phyloP scores from a whole-genome alignment of 1,284 basidiomycete species.

The Sphagnurus paluster region DNA sequence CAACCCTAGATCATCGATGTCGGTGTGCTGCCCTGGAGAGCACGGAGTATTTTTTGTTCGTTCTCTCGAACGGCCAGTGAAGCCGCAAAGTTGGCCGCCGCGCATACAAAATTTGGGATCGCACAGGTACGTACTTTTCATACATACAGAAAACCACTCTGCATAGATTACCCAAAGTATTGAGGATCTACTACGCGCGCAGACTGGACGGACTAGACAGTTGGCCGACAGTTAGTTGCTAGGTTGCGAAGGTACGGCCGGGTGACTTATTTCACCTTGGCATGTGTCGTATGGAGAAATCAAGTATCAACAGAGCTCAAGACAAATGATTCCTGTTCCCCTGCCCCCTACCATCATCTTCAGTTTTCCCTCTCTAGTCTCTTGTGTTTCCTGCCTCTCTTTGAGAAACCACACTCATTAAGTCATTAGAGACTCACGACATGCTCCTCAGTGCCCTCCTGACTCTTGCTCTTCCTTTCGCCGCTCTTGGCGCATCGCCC shows the following conservation, averaged over 20 bases:
- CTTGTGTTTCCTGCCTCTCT: constrained; percentile 9
- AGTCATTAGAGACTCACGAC: constrained; percentile 9
- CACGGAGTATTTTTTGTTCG: no score
- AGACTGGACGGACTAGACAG: no score
- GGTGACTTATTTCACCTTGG: neutral
- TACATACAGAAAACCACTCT: no score
- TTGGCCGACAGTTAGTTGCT: neutral
- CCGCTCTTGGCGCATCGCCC: constrained; percentile 28
- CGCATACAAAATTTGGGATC: neutral
- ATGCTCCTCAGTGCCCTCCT: constrained; percentile 19
- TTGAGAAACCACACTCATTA: constrained; percentile 18
- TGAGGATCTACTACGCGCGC: no score
- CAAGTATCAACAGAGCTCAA: neutral
- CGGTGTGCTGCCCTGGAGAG: no score
- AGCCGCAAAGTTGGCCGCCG: no score
- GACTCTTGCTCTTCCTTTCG: constrained; percentile 38
- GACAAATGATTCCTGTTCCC: constrained; percentile 5
- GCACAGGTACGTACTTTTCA: neutral
- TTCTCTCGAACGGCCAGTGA: no score
- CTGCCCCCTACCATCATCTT: constrained; percentile 2
- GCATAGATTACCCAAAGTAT: no score
- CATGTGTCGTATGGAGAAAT: constrained; percentile 10
- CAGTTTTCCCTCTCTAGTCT: constrained; percentile 2
- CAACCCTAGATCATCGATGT: no score
- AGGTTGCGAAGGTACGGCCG: neutral